A percentile compares a stretch with the other conserved stretches of the same genome.
phyloP scores from a whole-genome alignment of 1,284 basidiomycete genomes.

The Pterulicium gracile region DNA sequence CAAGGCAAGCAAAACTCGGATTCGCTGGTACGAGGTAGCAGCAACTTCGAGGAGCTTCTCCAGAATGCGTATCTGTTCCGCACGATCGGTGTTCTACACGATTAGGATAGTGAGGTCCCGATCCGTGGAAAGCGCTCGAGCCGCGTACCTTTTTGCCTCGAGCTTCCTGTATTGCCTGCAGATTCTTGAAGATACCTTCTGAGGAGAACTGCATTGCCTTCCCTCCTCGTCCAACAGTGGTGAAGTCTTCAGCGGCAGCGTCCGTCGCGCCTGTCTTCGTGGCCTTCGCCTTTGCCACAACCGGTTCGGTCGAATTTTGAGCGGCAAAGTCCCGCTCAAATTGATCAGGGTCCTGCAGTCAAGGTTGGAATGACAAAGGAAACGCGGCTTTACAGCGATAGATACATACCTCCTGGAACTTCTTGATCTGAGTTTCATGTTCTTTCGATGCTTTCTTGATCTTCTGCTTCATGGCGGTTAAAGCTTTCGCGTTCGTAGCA shows the following conservation, averaged over 20 bases:
- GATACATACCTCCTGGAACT: constrained; percentile 41
- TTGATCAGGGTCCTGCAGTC: constrained; percentile 70
- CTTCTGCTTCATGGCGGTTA: constrained; percentile 97
- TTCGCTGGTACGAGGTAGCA: constrained; percentile 83
- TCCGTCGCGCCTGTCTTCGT: constrained; percentile 27
- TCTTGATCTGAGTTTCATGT: constrained; percentile 73
- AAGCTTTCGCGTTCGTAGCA: constrained; percentile 85
- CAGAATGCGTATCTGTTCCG: constrained; percentile 88
- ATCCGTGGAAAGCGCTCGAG: background rate
- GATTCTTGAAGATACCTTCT: constrained; percentile 89
- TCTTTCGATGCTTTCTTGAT: constrained; percentile 89
- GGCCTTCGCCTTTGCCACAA: constrained; percentile 20
- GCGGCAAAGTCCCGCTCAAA: constrained; percentile 73
- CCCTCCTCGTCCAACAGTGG: constrained; percentile 87
- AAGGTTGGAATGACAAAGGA: constrained; percentile 6
- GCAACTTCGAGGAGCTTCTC: constrained; percentile 85
- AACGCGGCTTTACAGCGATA: background rate
- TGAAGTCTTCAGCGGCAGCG: constrained; percentile 66
- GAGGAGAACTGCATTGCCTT: constrained; percentile 77
- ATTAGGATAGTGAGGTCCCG: constrained; percentile 9
- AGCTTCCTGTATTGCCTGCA: constrained; percentile 88
- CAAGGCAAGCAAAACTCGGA: constrained; percentile 89
- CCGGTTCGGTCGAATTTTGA: constrained; percentile 37
- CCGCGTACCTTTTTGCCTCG: constrained; percentile 84
- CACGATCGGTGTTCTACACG: constrained; percentile 85